Conservation (phyloP, 108 stramenopile species). For the Fistulifera pelliculosa region DNA sequence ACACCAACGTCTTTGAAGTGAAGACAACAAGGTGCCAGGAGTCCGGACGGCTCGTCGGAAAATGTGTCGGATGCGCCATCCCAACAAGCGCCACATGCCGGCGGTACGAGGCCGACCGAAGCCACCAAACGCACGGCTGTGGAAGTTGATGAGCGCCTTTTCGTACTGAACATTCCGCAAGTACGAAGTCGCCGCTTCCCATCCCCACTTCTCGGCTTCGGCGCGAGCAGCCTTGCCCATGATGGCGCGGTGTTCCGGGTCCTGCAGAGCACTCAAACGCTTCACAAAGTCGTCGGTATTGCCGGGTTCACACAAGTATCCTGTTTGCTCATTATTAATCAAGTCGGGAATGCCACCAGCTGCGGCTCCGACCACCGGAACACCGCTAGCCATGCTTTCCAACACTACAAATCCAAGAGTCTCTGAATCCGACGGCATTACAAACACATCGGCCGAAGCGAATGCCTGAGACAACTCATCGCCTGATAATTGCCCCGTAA, state of each 20-base stretch:
- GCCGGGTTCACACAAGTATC: slow-evolving; percentile 59
- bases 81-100: slow-evolving; percentile 42
- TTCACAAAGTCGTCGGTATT: slow-evolving; percentile 43
- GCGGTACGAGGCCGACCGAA: slow-evolving; percentile 49
- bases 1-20: too few species aligned
- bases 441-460: slow-evolving; percentile 83
- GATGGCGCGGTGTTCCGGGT: slow-evolving; percentile 33
- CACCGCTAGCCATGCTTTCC: slow-evolving; percentile 87
- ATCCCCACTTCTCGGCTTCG: slow-evolving; percentile 81
- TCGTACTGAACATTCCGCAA: slow-evolving; percentile 83
- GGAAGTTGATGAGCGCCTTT: slow-evolving; percentile 75
- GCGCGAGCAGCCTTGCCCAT: slow-evolving; percentile 68
- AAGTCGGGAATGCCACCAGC: slow-evolving; percentile 77
- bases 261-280: slow-evolving; percentile 39
- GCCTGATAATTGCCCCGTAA: slow-evolving; percentile 61
- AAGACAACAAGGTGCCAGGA: not conserved
- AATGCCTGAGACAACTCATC: slow-evolving; percentile 66
- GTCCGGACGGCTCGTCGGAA: not conserved
- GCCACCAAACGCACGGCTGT: slow-evolving; percentile 74
- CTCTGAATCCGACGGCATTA: slow-evolving; percentile 84
- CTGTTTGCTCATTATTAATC: slow-evolving; percentile 62
- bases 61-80: slow-evolving; percentile 23
- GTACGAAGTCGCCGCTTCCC: slow-evolving; percentile 84
- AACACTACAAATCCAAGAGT: slow-evolving; percentile 86
- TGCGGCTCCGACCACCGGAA: slow-evolving; percentile 72